phyloP scores from a whole-genome alignment of 2,329 filamentous ascomycete species.

The Aureobasidium sp. region DNA sequence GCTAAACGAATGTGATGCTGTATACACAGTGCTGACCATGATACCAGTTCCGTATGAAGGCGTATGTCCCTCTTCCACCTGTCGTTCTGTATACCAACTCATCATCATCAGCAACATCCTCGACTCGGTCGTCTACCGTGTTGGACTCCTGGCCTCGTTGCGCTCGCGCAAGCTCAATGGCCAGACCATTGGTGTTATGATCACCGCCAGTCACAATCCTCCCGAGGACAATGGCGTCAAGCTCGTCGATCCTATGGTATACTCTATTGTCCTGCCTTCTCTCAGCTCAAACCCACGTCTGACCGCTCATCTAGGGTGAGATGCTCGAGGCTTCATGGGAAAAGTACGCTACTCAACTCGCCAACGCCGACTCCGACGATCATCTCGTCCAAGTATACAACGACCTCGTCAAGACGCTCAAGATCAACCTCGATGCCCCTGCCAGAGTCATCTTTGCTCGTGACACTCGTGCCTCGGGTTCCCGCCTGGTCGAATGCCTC shows the following conservation, averaged over 20 bases:
- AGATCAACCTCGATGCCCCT: conserved; percentile 60
- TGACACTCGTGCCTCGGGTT: conserved; percentile 88
- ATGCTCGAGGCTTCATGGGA: conserved; percentile 97
- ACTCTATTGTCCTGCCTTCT: neutral
- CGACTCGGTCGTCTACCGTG: conserved; percentile 85
- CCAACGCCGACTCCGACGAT: conserved; percentile 72
- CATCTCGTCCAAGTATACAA: conserved; percentile 69
- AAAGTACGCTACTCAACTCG: conserved; percentile 73
- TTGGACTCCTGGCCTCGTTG: conserved; percentile 79
- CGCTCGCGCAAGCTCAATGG: conserved; percentile 84
- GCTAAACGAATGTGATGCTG: neutral
- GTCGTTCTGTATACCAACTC: neutral
- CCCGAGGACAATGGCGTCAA: conserved; percentile 88
- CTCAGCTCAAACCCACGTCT: conserved; percentile 14
- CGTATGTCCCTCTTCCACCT: conserved; percentile 38
- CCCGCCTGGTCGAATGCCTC: conserved; percentile 70
- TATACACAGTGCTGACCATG: conserved; percentile 4
- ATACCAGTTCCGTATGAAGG: conserved; percentile 58
- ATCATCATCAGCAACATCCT: conserved; percentile 55
- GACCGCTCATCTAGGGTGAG: conserved; percentile 54
- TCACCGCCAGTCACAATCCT: conserved; percentile 89
- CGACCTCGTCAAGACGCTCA: conserved; percentile 63
- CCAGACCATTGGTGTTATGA: conserved; percentile 92
- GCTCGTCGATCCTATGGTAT: conserved; percentile 84
- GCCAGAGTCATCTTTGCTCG: conserved; percentile 82